These are phyloP conservation scores for Corylus americana DNA, from an alignment of 306 rosid species.

Conservation along the genomic window DNA sequence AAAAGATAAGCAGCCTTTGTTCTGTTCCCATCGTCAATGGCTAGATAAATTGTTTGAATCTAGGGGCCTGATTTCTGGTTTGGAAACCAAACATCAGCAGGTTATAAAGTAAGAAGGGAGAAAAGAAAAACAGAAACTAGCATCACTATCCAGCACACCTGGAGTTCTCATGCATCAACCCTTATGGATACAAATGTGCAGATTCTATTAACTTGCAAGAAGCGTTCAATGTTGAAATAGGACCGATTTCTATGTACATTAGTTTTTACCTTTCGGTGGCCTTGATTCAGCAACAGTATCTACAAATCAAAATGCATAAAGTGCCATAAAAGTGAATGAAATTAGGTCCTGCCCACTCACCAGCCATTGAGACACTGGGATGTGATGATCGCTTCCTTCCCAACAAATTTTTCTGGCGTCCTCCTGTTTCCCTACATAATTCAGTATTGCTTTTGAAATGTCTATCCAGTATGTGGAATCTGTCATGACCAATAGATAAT, in stretches of 20 bases:
- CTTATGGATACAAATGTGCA: neutral
- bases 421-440: slow-evolving; percentile 85
- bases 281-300: neutral
- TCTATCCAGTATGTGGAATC: slow-evolving; percentile 9
- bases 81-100: too few species aligned
- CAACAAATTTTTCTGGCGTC: slow-evolving; percentile 97
- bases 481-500: slow-evolving; percentile 11
- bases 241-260: neutral
- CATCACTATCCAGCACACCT: too few species aligned
- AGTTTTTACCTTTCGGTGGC: slow-evolving; percentile 1
- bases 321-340: slow-evolving; percentile 21
- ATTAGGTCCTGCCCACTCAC: slow-evolving; percentile 52
- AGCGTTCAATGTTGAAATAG: neutral
- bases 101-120: neutral
- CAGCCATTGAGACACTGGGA: slow-evolving; percentile 99
- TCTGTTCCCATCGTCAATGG: neutral
- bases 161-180: too few species aligned
- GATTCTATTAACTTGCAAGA: neutral
- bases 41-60: too few species aligned
- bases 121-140: neutral
- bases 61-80: too few species aligned
- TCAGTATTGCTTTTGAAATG: slow-evolving; percentile 30
- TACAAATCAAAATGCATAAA: slow-evolving; percentile 5
- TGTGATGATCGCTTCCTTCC: slow-evolving; percentile 97
- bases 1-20: neutral